Evolutionary conservation across 495 filamentous ascomycete genomes (phyloP).

Genomic region (Aspergillus taichungensis): DNA sequence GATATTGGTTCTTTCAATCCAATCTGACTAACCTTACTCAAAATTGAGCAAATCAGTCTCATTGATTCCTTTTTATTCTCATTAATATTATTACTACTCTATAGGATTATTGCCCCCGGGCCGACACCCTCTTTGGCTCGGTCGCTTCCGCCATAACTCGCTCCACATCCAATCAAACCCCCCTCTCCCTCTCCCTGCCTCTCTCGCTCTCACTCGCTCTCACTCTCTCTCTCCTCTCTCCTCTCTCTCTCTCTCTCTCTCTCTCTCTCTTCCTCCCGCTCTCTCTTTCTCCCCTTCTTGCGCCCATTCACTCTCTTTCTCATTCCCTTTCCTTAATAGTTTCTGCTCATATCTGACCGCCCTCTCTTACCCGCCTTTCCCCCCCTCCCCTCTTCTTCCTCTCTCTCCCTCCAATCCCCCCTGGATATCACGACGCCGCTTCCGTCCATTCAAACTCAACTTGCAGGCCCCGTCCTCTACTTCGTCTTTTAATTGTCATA

Average conservation of each 20-base stretch:
- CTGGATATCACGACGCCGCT: constrained; percentile 15
- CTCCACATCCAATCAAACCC: constrained; percentile 19
- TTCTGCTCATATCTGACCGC: too few relatives aligned
- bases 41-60: too few relatives aligned
- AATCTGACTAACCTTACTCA: too few relatives aligned
- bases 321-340: background rate
- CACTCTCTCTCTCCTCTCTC: constrained; percentile 14
- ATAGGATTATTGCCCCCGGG: constrained; percentile 8
- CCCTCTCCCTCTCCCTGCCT: constrained; percentile 11
- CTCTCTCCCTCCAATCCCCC: constrained; percentile 14
- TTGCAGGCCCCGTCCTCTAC: constrained; percentile 12
- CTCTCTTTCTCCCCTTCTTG: constrained; percentile 9
- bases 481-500: constrained; percentile 12
- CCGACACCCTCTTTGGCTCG: constrained; percentile 17
- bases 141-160: constrained; percentile 19
- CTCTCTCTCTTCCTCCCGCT: constrained; percentile 17
- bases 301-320: constrained; percentile 10
- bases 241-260: constrained; percentile 2
- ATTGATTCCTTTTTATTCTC: too few relatives aligned
- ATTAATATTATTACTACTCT: too few relatives aligned
- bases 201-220: constrained; percentile 23
- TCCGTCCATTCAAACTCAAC: constrained; percentile 9
- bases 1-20: too few relatives aligned
- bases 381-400: constrained; percentile 11
- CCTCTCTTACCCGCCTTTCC: constrained; percentile 10